Base-by-base conservation (phyloP, 2,329 filamentous ascomycete species). In the Fusarium sacchari region DNA sequence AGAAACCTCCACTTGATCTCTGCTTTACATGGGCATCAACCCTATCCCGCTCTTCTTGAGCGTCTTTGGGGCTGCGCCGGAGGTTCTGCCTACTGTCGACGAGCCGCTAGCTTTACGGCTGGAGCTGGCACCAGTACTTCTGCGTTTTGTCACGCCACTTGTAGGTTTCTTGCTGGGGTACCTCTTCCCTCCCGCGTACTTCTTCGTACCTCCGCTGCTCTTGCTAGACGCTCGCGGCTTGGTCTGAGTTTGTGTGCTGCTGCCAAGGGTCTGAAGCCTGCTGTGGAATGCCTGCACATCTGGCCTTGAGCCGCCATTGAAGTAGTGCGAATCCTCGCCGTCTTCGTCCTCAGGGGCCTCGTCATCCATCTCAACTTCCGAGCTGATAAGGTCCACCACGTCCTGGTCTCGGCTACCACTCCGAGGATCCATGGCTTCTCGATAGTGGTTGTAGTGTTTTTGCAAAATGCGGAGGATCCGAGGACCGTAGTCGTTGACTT, bases 391-490 rank as follows among this genome's bases (percentile, higher is more conserved):
- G 71, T 91, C 87, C 34, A 91, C 88, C 34, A 90, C 80, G 28
- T 87, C 85, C 63, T 81, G 77, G 52, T 72, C 74, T 30, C 66
- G 62, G 34, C 66, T 58, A n/a, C 73, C 56, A 28, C 75, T 57
- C 39, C 68, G 67, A 66, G 72, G 72, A n/a, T 82, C 82, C 83
- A 87, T 87, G 76, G 89, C 88, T 50, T 87, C 84, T 37, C 81
- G 80, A 73, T 89, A 91, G 43, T 83, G 81, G 0, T 76, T 67
- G 36, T 86, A 81, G 71, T 85, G 86, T 20, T 83, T 81, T 58
- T 84, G 82, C 52, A 95, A 83, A 10, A 94, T 80, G 3, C 86
- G 84, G 42, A 93, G 79, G 70, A 96, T 90, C 60, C 84, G 86
- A 39, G 81, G 83, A 13, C 93, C 93, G 77, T 91, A 90, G 5